These are phyloP conservation scores for Polyrhizophydium stewartii DNA, from an alignment of 371 early-diverging fungal species.

Conservation along the genomic window DNA sequence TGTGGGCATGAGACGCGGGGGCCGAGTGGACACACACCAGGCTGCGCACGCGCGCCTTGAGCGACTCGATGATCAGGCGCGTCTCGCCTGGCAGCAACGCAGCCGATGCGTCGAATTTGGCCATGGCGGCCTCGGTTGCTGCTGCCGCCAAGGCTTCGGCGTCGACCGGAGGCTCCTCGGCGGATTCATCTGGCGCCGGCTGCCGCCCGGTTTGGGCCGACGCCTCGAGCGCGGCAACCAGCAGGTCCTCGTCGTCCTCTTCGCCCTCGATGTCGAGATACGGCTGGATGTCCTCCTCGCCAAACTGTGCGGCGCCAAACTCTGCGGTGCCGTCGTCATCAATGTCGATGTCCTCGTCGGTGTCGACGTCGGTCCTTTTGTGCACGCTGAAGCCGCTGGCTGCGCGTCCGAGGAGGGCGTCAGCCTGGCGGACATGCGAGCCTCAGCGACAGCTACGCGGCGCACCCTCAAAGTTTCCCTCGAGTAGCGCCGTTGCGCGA, in stretches of 20 bases:
- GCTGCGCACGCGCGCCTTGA: conserved; percentile 67
- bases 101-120: no score
- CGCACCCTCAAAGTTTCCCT: conserved; percentile 57
- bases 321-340: conserved; percentile 71
- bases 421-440: no score
- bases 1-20: background rate
- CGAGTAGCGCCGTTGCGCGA: conserved; percentile 75
- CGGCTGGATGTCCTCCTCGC: conserved; percentile 48
- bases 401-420: background rate
- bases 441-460: background rate
- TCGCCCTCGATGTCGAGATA: conserved; percentile 4
- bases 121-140: no score
- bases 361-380: conserved; percentile 54
- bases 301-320: conserved; percentile 71
- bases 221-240: background rate
- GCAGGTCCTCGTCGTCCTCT: conserved; percentile 2
- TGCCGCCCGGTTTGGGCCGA: no score
- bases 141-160: no score
- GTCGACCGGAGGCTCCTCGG: no score
- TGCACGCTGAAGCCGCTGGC: conserved; percentile 55
- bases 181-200: no score
- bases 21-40: conserved; percentile 26
- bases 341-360: conserved; percentile 75
- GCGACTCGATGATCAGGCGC: conserved; percentile 68
- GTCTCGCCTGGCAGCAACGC: no score